Percentiles rank a stretch among this genome's conserved stretches.
phyloP scores from a whole-genome alignment of 345 rosid species.

The Brassica nigra region DNA sequence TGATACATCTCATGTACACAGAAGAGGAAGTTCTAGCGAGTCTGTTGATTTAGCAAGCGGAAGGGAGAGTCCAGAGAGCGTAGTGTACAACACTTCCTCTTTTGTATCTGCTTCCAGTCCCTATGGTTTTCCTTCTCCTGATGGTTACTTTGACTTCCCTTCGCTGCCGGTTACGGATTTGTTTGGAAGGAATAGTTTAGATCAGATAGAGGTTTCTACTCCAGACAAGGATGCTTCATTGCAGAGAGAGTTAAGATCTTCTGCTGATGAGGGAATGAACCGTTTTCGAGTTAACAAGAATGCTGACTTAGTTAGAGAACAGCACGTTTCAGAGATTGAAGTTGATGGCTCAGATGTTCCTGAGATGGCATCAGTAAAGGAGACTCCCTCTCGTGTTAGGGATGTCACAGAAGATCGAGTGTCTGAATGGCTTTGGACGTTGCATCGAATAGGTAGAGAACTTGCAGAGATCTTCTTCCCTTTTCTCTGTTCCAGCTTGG shows the following conservation, averaged over 20 bases:
- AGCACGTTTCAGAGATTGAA: constrained; percentile 65
- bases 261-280: constrained; percentile 65
- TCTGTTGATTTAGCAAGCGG: constrained; percentile 59
- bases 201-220: constrained; percentile 46
- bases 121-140: constrained; percentile 44
- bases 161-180: constrained; percentile 71
- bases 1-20: constrained; percentile 50
- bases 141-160: constrained; percentile 63
- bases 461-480: background rate
- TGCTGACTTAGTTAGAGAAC: constrained; percentile 73
- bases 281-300: constrained; percentile 73
- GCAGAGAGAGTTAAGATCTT: constrained; percentile 44
- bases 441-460: constrained; percentile 79
- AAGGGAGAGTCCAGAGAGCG: constrained; percentile 59
- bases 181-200: constrained; percentile 64
- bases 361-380: constrained; percentile 52
- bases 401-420: constrained; percentile 56
- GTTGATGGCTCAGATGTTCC: constrained; percentile 58
- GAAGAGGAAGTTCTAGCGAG: constrained; percentile 60
- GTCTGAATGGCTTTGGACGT: constrained; percentile 96
- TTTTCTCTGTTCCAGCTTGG: constrained; percentile 3
- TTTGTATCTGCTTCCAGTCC: constrained; percentile 50
- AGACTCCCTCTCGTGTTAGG: constrained; percentile 45
- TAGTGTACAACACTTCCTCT: constrained; percentile 56
- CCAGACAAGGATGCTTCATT: constrained; percentile 47